Evolutionary conservation across 345 rosid species (phyloP).

Genomic region (Salix arbutifolia): DNA sequence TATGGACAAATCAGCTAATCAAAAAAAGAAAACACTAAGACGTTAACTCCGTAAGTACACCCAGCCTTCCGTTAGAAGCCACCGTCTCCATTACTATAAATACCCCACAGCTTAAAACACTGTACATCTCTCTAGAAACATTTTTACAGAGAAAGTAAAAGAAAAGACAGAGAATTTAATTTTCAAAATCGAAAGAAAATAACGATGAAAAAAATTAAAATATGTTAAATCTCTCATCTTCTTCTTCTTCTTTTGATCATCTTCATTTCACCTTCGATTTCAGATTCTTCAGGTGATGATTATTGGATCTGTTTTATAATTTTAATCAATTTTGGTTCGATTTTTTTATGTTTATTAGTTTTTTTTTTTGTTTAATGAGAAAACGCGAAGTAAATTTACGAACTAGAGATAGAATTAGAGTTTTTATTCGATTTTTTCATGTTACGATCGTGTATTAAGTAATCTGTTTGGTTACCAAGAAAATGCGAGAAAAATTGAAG

Average conservation of each 20-base stretch:
- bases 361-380: not conserved
- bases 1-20: too few species aligned
- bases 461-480: conserved; percentile 12
- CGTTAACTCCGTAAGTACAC: not conserved
- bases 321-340: not conserved
- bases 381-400: not conserved
- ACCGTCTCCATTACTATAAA: not conserved
- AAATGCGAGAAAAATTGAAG: not conserved
- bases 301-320: not conserved
- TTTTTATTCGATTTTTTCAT: not conserved
- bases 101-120: not conserved
- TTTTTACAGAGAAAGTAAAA: not conserved
- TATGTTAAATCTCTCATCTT: not conserved
- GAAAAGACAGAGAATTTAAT: not conserved
- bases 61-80: not conserved
- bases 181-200: not conserved
- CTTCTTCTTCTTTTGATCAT: not conserved
- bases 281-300: not conserved
- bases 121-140: not conserved
- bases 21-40: too few species aligned
- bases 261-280: not conserved
- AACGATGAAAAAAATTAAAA: not conserved
- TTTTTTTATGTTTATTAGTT: not conserved
- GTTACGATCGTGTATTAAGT: not conserved
- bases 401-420: not conserved